A percentile compares a stretch with the other conserved stretches of the same genome.
These are phyloP conservation scores for Starmera stellimalicola DNA, from an alignment of 1,139 yeast genomes.

Conservation along the genomic window DNA sequence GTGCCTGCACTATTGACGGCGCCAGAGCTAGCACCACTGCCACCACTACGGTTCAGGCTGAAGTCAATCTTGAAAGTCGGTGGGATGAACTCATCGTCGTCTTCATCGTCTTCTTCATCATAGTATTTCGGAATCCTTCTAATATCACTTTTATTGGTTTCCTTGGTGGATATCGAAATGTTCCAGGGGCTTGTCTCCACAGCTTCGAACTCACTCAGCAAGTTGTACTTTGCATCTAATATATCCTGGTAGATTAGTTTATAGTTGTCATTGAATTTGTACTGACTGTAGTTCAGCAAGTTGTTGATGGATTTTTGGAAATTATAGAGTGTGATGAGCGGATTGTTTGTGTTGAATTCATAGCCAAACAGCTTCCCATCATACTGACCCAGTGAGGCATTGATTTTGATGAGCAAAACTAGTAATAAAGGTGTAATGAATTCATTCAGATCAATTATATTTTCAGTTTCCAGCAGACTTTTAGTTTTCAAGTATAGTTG, in stretches of 20 bases:
- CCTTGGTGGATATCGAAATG: constrained; percentile 9
- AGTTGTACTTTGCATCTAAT: constrained; percentile 12
- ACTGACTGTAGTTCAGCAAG: constrained; percentile 7
- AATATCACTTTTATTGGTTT: constrained; percentile 16
- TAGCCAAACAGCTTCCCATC: neutral
- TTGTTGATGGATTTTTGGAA: constrained; percentile 7
- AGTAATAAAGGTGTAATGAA: neutral
- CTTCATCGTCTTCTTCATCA: constrained; percentile 6
- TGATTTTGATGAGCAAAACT: constrained; percentile 1
- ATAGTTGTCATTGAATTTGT: constrained; percentile 7
- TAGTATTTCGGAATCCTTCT: constrained; percentile 12
- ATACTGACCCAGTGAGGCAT: constrained; percentile 2
- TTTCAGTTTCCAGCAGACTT: neutral
- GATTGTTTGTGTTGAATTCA: constrained; percentile 2
- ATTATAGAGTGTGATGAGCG: constrained; percentile 5
- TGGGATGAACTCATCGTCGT: constrained; percentile 13
- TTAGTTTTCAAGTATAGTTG: neutral
- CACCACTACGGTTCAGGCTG: constrained; percentile 7
- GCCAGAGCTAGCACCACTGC: neutral
- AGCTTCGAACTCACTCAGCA: constrained; percentile 5
- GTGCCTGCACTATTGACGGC: constrained; percentile 2
- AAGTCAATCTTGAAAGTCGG: constrained; percentile 16
- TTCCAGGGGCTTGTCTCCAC: neutral
- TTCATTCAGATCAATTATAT: neutral
- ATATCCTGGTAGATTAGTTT: constrained; percentile 12